These are phyloP conservation scores for Sporothrix pseudoabietina DNA, from an alignment of 2,329 filamentous ascomycete species.

Conservation along the genomic window DNA sequence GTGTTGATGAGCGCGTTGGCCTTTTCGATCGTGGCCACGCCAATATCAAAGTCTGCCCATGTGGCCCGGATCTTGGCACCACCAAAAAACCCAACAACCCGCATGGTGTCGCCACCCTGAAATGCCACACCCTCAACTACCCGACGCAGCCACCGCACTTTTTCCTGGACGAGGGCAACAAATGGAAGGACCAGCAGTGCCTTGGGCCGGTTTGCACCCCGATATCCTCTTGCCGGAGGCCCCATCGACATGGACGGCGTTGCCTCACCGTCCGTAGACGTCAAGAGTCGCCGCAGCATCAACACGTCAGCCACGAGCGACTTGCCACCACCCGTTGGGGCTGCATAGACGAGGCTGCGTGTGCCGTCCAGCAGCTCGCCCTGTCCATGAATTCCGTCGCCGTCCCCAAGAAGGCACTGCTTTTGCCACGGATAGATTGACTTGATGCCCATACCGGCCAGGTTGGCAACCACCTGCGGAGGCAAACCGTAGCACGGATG, in stretches of 20 bases:
- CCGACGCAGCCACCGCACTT: constrained; percentile 71
- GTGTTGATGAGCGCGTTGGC: constrained; percentile 74
- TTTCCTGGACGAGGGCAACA: constrained; percentile 78
- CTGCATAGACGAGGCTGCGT: constrained; percentile 75
- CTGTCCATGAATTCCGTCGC: constrained; percentile 55
- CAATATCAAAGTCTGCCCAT: constrained; percentile 77
- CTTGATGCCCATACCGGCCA: constrained; percentile 66
- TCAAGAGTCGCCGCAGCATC: constrained; percentile 69
- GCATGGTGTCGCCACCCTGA: constrained; percentile 57
- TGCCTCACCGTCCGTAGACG: not conserved
- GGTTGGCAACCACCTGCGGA: constrained; percentile 61
- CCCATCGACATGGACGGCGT: not conserved
- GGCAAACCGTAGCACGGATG: constrained; percentile 67
- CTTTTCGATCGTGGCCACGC: constrained; percentile 80
- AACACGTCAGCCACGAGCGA: constrained; percentile 73
- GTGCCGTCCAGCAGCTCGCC: constrained; percentile 63
- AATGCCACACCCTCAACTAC: constrained; percentile 62
- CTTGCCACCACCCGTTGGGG: constrained; percentile 77
- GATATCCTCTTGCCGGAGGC: not conserved
- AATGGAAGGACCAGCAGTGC: constrained; percentile 75
- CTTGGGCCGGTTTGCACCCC: constrained; percentile 49
- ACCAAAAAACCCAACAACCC: constrained; percentile 73
- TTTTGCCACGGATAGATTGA: constrained; percentile 81
- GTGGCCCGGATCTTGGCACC: constrained; percentile 67
- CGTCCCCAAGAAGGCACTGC: constrained; percentile 68